Evolutionary conservation across 1,139 yeast species (phyloP), one percentile per base, ranked within the genome.

Genomic region (Pneumocystis jirovecii): DNA sequence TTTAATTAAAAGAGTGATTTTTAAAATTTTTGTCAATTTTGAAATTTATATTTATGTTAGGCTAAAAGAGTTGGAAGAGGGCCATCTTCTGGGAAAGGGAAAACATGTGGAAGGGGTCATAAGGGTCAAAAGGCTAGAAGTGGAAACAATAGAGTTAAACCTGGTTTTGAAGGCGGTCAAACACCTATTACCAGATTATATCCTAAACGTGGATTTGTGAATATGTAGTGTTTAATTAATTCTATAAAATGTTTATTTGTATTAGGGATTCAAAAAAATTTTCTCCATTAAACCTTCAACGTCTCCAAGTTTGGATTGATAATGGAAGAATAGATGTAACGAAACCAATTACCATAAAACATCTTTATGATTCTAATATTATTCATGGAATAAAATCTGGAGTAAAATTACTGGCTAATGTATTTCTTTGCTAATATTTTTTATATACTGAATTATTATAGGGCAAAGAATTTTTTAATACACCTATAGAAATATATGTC

Each of bases 111-210:
- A 64, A 83, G 98, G 75, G 99, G 99, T 80, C 96, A 89, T 74
- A 95, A 91, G 78, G 99, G 99, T 83, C 98, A 93, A 76, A 91
- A 91, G 78, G 97, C 97, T 17, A 84, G 97, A 77, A 62, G 66
- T 29, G 67, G 67, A 37, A 60, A 60, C 21, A 89, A 93, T 50
- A 83, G 85, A 65, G 95, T 91, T 31, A 93, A 91, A 67, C 83
- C 87, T 69, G 89, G 96, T 93, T 89, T 91, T 75, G 98, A 93
- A 79, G 99, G 99, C 83, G 98, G 98, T 73, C 99, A 93, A 75
- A 93, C 98, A 0, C 97, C 97, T 34, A 86, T 86, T 72, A 87
- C 85, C 73, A 87, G 87, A 75, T 78, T 90, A 68, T 89, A 90
- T 76, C 97, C 97, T 65, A 91, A 93, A 74, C 81, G 86, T 68